Conservation (phyloP, 768 basidiomycete genomes). For the Xerocomus brunneocitrinus region DNA sequence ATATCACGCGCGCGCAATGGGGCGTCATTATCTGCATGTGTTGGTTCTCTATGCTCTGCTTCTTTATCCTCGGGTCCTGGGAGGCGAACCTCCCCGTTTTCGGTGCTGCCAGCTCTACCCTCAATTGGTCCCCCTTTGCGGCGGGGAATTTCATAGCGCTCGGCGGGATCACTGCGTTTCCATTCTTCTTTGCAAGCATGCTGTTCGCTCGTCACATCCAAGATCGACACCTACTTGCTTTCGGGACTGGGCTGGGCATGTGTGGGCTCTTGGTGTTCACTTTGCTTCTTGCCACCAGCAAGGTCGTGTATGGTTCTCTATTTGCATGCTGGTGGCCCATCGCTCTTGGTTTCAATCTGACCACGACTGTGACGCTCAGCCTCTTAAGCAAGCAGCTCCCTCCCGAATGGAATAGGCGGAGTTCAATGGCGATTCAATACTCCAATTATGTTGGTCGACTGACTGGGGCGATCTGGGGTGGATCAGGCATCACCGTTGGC, state of each 20-base stretch:
- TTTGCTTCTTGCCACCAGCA: slow-evolving; percentile 37
- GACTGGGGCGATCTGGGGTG: slow-evolving; percentile 65
- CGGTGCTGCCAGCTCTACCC: slow-evolving; percentile 36
- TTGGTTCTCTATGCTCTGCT: slow-evolving; percentile 66
- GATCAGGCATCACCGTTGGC: slow-evolving; percentile 48
- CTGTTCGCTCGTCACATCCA: slow-evolving; percentile 53
- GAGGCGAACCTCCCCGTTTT: slow-evolving; percentile 66
- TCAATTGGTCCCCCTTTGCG: slow-evolving; percentile 56
- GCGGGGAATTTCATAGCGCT: slow-evolving; percentile 71
- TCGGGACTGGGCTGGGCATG: slow-evolving; percentile 48
- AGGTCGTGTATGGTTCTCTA: slow-evolving; percentile 44
- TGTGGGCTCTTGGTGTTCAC: slow-evolving; percentile 51
- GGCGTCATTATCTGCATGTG: slow-evolving; percentile 60
- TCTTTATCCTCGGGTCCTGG: slow-evolving; percentile 68
- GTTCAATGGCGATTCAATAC: slow-evolving; percentile 60
- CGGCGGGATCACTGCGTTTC: slow-evolving; percentile 57
- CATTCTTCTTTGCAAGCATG: slow-evolving; percentile 62
- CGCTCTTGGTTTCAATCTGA: slow-evolving; percentile 69
- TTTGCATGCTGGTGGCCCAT: slow-evolving; percentile 44
- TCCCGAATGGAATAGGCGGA: slow-evolving; percentile 51
- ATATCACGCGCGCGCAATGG: slow-evolving; percentile 36
- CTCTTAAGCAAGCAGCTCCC: slow-evolving; percentile 68
- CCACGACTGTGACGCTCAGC: slow-evolving; percentile 65
- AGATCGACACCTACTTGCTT: slow-evolving; percentile 54
- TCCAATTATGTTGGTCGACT: slow-evolving; percentile 66